These are phyloP conservation scores for Mycena filopes DNA, from an alignment of 768 basidiomycete genomes.

Conservation along the genomic window DNA sequence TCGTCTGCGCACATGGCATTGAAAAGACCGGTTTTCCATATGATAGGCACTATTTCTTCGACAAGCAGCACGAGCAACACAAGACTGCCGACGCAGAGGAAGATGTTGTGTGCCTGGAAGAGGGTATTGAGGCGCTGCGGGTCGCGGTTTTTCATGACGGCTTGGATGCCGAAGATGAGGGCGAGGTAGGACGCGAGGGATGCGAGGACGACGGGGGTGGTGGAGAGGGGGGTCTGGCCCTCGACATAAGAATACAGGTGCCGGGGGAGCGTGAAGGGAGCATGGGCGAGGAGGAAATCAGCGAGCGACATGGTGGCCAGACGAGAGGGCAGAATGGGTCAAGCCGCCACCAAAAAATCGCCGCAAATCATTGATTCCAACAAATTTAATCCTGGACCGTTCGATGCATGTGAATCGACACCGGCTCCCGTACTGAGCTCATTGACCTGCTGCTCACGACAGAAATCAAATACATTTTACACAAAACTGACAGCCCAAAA, in stretches of 20 bases:
- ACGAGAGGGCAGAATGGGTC: conserved; percentile 31
- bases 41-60: conserved; percentile 89
- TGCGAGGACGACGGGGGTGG: conserved; percentile 75
- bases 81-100: conserved; percentile 87
- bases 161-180: conserved; percentile 86
- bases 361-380: no score
- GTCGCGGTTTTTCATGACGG: conserved; percentile 82
- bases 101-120: conserved; percentile 91
- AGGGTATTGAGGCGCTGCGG: conserved; percentile 81
- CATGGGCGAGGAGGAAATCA: conserved; percentile 70
- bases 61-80: conserved; percentile 88
- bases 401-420: no score
- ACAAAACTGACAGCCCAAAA: conserved; percentile 2
- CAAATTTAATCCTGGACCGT: no score
- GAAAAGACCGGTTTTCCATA: conserved; percentile 77
- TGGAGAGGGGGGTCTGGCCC: conserved; percentile 85
- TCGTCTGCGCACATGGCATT: conserved; percentile 78
- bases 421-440: no score
- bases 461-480: background rate
- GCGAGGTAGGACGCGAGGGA: conserved; percentile 85
- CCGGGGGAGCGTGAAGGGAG: conserved; percentile 67
- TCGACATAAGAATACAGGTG: conserved; percentile 73
- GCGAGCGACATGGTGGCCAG: conserved; percentile 75
- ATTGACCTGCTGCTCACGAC: no score
- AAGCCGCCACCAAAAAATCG: no score